Percentiles rank a stretch among this genome's conserved stretches.
phyloP scores from a whole-genome alignment of 2,329 filamentous ascomycete genomes.

The Epichloe uncinata region DNA sequence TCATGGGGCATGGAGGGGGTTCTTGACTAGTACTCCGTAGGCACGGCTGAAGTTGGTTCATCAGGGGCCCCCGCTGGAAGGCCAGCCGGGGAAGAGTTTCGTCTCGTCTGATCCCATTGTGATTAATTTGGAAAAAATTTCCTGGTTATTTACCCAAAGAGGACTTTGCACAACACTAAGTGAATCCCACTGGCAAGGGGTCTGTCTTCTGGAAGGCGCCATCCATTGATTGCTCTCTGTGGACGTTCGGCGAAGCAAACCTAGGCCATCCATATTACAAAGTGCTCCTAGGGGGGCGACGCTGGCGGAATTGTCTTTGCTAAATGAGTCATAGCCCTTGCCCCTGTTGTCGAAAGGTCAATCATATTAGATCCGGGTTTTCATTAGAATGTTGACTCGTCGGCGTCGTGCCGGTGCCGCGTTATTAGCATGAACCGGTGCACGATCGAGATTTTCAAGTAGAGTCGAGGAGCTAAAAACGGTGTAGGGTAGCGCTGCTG shows the following conservation, averaged over 20 bases:
- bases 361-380: no score
- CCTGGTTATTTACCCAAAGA: slow-evolving; percentile 8
- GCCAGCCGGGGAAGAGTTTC: slow-evolving; percentile 19
- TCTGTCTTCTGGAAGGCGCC: slow-evolving; percentile 12
- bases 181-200: slow-evolving; percentile 5
- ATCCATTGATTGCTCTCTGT: neutral
- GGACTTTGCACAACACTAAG: neutral
- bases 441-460: no score
- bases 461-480: no score
- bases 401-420: no score
- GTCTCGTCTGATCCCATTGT: slow-evolving; percentile 11
- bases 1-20: neutral
- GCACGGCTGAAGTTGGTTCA: neutral
- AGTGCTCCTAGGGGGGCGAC: no score
- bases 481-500: no score
- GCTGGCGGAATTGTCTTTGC: neutral
- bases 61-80: neutral
- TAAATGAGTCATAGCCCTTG: neutral
- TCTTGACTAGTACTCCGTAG: neutral
- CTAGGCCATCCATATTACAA: neutral
- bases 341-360: neutral
- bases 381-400: no score
- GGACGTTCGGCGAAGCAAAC: slow-evolving; percentile 9
- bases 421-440: neutral
- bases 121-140: slow-evolving; percentile 18